Evolutionary conservation across 257 asterid genomes (phyloP).

Genomic region (Lavandula angustifolia): DNA sequence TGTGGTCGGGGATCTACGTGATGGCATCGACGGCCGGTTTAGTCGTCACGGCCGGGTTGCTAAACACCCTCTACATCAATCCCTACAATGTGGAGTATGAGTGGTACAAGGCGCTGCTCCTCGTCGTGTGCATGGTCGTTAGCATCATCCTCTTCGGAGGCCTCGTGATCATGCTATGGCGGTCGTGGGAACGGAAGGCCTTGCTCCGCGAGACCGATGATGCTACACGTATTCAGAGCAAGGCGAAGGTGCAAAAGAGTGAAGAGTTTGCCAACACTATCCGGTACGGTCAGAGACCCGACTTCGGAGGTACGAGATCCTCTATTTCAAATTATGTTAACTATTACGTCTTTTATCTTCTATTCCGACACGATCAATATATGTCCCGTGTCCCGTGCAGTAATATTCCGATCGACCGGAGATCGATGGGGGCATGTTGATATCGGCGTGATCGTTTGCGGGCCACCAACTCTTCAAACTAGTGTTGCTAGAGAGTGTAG

Average conservation of each 20-base stretch:
- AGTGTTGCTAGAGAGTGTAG: slow-evolving; percentile 80
- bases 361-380: no score
- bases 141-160: slow-evolving; percentile 71
- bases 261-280: slow-evolving; percentile 38
- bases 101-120: slow-evolving; percentile 79
- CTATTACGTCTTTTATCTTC: neutral
- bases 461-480: slow-evolving; percentile 67
- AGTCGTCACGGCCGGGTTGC: slow-evolving; percentile 45
- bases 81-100: slow-evolving; percentile 47
- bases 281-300: slow-evolving; percentile 70
- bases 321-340: neutral
- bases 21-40: slow-evolving; percentile 59
- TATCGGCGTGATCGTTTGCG: slow-evolving; percentile 75
- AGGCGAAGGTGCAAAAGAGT: slow-evolving; percentile 26
- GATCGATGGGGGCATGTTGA: slow-evolving; percentile 70
- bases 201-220: slow-evolving; percentile 26
- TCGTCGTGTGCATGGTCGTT: slow-evolving; percentile 56
- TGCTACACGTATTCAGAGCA: slow-evolving; percentile 3
- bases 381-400: slow-evolving; percentile 37
- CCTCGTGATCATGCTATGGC: slow-evolving; percentile 63
- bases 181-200: slow-evolving; percentile 58
- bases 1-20: slow-evolving; percentile 81
- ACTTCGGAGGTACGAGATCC: slow-evolving; percentile 56
- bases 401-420: slow-evolving; percentile 50
- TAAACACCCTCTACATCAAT: slow-evolving; percentile 54